Conservation (phyloP, 164 flowering plant species). For the Umbilicus rupestris region DNA sequence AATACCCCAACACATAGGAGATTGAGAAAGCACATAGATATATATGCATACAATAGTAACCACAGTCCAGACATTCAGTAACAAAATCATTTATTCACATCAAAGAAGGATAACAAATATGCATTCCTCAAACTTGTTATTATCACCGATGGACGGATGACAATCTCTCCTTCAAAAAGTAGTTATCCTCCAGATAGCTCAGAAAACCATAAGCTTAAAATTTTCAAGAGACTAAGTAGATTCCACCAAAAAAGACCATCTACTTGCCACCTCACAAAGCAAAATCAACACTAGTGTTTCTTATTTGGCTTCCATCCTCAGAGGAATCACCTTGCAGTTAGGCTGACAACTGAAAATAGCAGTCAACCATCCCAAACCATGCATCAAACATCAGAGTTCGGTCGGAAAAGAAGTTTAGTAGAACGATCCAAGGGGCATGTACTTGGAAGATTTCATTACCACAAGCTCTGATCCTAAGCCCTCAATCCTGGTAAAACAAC, state of each 20-base stretch:
- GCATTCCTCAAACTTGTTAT: background rate
- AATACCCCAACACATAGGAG: background rate
- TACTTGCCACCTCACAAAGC: background rate
- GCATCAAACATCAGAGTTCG: too few species aligned
- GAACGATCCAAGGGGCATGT: background rate
- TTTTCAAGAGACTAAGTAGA: background rate
- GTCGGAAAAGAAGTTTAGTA: background rate
- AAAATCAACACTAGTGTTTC: background rate
- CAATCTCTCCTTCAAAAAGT: background rate
- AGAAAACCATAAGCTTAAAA: background rate
- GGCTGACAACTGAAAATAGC: background rate
- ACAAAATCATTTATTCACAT: background rate
- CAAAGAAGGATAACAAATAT: background rate
- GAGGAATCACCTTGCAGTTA: background rate
- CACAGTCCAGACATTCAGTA: background rate
- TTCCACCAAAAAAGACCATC: background rate
- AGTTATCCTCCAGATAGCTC: background rate
- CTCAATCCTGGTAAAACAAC: background rate
- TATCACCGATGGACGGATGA: background rate
- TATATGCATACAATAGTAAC: background rate
- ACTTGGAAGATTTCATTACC: background rate
- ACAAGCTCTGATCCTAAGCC: background rate
- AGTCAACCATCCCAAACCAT: background rate
- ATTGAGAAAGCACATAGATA: too few species aligned
- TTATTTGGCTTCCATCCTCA: background rate